Percentiles rank a stretch among this genome's conserved stretches.
These are phyloP conservation scores for Ascochyta rabiei DNA, from an alignment of 2,329 filamentous ascomycete genomes.

Conservation along the genomic window DNA sequence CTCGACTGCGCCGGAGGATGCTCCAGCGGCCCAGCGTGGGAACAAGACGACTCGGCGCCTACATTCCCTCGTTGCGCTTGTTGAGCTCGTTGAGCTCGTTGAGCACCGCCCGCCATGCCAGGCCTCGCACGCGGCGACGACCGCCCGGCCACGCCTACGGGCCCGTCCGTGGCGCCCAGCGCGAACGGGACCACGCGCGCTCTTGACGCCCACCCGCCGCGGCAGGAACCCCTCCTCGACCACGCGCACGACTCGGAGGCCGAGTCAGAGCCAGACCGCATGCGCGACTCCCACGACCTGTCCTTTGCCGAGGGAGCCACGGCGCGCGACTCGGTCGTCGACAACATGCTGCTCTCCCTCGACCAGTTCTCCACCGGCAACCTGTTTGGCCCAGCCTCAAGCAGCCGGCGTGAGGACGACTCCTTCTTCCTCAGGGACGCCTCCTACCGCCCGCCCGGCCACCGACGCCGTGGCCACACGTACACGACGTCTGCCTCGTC, in stretches of 20 bases:
- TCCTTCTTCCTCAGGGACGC: conserved; percentile 45
- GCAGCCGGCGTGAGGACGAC: conserved; percentile 36
- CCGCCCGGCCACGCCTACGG: conserved; percentile 41
- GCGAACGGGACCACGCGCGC: conserved; percentile 32
- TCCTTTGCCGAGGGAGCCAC: conserved; percentile 75
- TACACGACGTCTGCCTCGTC: conserved; percentile 66
- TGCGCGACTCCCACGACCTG: conserved; percentile 78
- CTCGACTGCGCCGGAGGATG: conserved; percentile 36
- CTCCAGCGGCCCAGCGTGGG: conserved; percentile 28
- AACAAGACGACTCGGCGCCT: conserved; percentile 20
- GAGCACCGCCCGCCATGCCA: conserved; percentile 27
- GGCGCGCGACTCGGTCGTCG: conserved; percentile 82
- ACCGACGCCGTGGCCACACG: conserved; percentile 63
- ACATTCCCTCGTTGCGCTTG: conserved; percentile 23
- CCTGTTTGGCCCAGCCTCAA: conserved; percentile 23
- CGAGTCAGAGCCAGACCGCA: conserved; percentile 23
- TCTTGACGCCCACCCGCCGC: conserved; percentile 38
- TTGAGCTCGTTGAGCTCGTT: too few relatives aligned
- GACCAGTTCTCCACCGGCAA: conserved; percentile 63
- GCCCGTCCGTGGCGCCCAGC: conserved; percentile 31
- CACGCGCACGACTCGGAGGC: conserved; percentile 21
- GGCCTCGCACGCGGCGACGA: conserved; percentile 28
- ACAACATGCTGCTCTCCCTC: conserved; percentile 93
- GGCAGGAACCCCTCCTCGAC: conserved; percentile 45
- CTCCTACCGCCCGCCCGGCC: conserved; percentile 37